Evolutionary conservation across 805 yeast species (phyloP).

Genomic region (Grigorovia transvaalensis): DNA sequence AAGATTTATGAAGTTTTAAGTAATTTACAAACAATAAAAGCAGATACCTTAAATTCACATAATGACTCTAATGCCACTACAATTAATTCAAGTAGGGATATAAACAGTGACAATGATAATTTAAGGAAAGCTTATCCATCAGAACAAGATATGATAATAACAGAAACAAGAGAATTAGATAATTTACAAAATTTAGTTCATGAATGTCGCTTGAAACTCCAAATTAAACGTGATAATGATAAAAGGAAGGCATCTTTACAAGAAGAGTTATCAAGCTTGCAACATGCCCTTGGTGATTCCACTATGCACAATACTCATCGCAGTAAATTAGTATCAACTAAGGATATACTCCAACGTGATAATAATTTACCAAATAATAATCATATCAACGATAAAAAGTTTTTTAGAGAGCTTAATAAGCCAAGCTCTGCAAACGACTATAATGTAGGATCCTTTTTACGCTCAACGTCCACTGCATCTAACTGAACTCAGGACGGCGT

Average conservation of each 20-base stretch:
- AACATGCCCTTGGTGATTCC: constrained; percentile 15
- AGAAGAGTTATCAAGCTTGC: constrained; percentile 21
- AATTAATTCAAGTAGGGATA: not conserved
- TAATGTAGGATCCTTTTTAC: not conserved
- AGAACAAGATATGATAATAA: constrained; percentile 28
- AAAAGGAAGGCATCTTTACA: constrained; percentile 27
- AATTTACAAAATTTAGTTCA: constrained; percentile 28
- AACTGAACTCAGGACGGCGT: not conserved
- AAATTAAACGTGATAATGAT: constrained; percentile 29
- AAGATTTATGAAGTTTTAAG: not conserved
- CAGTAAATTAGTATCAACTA: not conserved
- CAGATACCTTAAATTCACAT: not conserved
- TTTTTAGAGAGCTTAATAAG: no score
- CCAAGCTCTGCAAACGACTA: not conserved
- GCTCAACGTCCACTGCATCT: not conserved
- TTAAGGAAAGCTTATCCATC: constrained; percentile 6
- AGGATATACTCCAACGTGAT: not conserved
- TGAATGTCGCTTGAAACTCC: constrained; percentile 24
- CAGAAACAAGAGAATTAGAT: constrained; percentile 29
- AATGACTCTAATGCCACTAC: not conserved
- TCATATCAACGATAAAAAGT: no score
- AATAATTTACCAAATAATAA: no score
- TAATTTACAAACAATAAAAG: not conserved
- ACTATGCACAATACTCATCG: not conserved
- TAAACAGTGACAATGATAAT: not conserved